These are phyloP conservation scores for Miscanthus lutarioriparius DNA, from an alignment of 176 grass and related monocot species.

Conservation along the genomic window DNA sequence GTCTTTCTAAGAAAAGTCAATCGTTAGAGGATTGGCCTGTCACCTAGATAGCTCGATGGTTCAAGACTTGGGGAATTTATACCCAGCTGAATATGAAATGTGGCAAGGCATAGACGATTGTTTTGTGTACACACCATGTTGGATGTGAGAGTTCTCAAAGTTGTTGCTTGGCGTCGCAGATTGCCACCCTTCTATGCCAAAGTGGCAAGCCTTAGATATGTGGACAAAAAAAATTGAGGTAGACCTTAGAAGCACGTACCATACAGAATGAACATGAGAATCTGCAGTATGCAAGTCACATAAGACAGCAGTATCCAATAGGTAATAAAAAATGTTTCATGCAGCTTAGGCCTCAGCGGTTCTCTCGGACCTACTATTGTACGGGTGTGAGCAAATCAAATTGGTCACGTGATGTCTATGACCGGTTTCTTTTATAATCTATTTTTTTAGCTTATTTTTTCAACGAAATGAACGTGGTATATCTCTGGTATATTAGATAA, in stretches of 20 bases:
- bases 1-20: neutral
- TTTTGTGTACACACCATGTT: neutral
- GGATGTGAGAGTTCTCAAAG: neutral
- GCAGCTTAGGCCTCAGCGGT: too few species aligned
- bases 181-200: too few species aligned
- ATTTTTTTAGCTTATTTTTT: too few species aligned
- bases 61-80: neutral
- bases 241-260: slow-evolving; percentile 16
- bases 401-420: slow-evolving; percentile 33
- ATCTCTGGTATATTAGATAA: slow-evolving; percentile 48
- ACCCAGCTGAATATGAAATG: slow-evolving; percentile 3
- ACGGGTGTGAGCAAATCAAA: slow-evolving; percentile 63
- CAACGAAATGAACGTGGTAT: too few species aligned
- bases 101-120: neutral
- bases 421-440: too few species aligned
- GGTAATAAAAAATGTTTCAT: too few species aligned
- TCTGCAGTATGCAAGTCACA: neutral
- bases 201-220: too few species aligned
- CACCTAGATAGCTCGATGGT: neutral
- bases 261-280: slow-evolving; percentile 54
- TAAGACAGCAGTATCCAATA: slow-evolving; percentile 60
- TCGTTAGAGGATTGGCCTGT: neutral
- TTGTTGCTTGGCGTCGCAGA: too few species aligned
- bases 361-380: too few species aligned
- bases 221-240: neutral